These are phyloP conservation scores for Curvularia eragrostidis DNA, from an alignment of 2,329 filamentous ascomycete species.

Conservation along the genomic window DNA sequence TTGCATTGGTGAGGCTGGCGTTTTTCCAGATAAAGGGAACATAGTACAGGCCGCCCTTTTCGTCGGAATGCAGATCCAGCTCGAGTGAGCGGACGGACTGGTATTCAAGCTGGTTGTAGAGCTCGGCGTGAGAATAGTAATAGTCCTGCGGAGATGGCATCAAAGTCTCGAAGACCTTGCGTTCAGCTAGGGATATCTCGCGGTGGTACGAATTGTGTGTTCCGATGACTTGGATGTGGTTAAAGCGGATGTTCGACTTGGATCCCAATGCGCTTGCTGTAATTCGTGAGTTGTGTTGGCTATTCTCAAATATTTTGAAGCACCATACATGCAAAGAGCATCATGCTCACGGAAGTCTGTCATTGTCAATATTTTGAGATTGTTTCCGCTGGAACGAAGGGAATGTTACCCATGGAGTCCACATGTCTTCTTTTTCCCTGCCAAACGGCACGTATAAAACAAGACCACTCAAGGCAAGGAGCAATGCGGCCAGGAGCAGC, in stretches of 20 bases:
- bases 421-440: constrained; percentile 15
- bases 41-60: constrained; percentile 57
- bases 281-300: constrained; percentile 7
- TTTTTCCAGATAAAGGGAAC: constrained; percentile 53
- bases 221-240: constrained; percentile 60
- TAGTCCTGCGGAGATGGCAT: constrained; percentile 51
- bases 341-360: constrained; percentile 25
- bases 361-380: constrained; percentile 15
- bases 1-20: constrained; percentile 50
- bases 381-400: neutral
- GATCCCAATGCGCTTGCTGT: constrained; percentile 23
- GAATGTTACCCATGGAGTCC: constrained; percentile 20
- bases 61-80: constrained; percentile 59
- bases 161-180: constrained; percentile 50
- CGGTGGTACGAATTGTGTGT: constrained; percentile 62
- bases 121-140: constrained; percentile 57
- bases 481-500: constrained; percentile 12
- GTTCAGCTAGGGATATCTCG: constrained; percentile 54
- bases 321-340: constrained; percentile 32
- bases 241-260: constrained; percentile 53
- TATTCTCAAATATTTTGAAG: too few species aligned
- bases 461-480: constrained; percentile 5
- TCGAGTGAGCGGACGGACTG: constrained; percentile 58
- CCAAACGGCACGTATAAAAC: constrained; percentile 4
- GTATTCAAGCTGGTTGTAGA: constrained; percentile 55